phyloP scores from a whole-genome alignment of 176 grass and related monocot species.

The Themeda triandra region DNA sequence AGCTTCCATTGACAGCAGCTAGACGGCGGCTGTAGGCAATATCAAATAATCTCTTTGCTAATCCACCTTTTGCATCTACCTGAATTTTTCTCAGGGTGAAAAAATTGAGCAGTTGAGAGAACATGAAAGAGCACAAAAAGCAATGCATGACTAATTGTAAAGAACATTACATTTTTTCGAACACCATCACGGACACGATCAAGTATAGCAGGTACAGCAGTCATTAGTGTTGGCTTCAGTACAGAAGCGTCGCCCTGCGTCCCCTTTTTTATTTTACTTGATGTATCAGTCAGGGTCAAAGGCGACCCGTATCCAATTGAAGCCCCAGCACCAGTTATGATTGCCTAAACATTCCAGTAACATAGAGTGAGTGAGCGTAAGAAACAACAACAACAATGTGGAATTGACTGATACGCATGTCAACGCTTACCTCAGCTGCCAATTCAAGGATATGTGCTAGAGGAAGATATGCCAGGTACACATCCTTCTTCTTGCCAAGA shows the following conservation, averaged over 20 bases:
- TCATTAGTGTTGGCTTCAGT: slow-evolving; percentile 82
- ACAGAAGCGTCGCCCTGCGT: slow-evolving; percentile 80
- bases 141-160: background rate
- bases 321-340: slow-evolving; percentile 70
- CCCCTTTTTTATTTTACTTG: slow-evolving; percentile 93
- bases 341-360: slow-evolving; percentile 48
- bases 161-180: slow-evolving; percentile 73
- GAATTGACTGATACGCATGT: background rate
- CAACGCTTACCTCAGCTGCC: slow-evolving; percentile 72
- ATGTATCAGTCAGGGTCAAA: slow-evolving; percentile 89
- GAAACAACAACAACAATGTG: slow-evolving; percentile 1
- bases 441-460: slow-evolving; percentile 98
- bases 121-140: background rate
- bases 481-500: slow-evolving; percentile 82
- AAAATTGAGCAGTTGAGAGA: background rate
- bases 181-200: slow-evolving; percentile 90
- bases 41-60: slow-evolving; percentile 83
- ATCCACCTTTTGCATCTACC: slow-evolving; percentile 85
- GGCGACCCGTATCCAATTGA: slow-evolving; percentile 91
- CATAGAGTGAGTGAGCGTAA: slow-evolving; percentile 18
- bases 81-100: slow-evolving; percentile 31
- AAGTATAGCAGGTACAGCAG: slow-evolving; percentile 94
- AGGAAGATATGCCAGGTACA: slow-evolving; percentile 89
- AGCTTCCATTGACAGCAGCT: slow-evolving; percentile 91
- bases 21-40: slow-evolving; percentile 72